phyloP scores from a whole-genome alignment of 371 early-diverging fungal genomes.

The Choanephora cucurbitarum region DNA sequence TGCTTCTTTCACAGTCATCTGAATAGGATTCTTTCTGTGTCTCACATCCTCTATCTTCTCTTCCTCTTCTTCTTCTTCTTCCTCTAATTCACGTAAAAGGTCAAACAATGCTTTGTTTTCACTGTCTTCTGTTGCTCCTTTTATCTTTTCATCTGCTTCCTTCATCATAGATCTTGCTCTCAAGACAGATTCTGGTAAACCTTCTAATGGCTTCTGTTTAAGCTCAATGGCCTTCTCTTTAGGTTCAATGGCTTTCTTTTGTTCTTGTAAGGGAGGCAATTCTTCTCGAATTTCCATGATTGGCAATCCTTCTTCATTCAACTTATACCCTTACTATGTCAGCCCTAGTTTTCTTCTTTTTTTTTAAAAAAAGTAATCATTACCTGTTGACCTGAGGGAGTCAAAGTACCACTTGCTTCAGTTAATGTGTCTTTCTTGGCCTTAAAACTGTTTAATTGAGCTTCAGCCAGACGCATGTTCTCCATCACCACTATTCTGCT shows the following conservation, averaged over 20 bases:
- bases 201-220: conserved; percentile 12
- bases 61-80: conserved; percentile 39
- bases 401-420: conserved; percentile 18
- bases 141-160: conserved; percentile 23
- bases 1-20: conserved; percentile 3
- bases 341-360: no score
- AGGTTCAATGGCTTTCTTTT: no score
- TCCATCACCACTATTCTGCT: conserved; percentile 57
- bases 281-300: conserved; percentile 88
- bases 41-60: conserved; percentile 13
- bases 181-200: conserved; percentile 28
- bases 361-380: no score
- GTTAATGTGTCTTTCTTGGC: conserved; percentile 26
- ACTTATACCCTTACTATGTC: no score
- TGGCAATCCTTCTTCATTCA: conserved; percentile 89
- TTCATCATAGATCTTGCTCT: conserved; percentile 32
- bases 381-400: conserved; percentile 3
- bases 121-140: conserved; percentile 5
- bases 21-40: neutral
- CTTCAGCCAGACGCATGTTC: conserved; percentile 57
- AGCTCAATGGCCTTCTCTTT: conserved; percentile 30
- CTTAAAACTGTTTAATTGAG: conserved; percentile 51
- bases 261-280: conserved; percentile 36
- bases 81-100: conserved; percentile 54
- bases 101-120: conserved; percentile 56